Evolutionary conservation across 352 stramenopile species (phyloP).

Genomic region (Globisporangium cederbergense): DNA sequence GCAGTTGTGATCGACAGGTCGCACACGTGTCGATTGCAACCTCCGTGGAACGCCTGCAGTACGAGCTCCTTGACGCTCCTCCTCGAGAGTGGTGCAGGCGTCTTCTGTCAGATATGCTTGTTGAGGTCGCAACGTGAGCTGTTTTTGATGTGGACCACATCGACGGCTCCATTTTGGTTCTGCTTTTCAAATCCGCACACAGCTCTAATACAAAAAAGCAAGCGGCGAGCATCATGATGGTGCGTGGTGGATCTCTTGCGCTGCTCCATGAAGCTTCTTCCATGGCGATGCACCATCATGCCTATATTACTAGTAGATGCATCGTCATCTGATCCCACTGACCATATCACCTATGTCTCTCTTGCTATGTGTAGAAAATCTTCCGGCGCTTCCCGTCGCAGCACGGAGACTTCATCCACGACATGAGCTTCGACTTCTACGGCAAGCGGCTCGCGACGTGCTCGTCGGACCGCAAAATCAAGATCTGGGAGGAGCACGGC

Average conservation of each 20-base stretch:
- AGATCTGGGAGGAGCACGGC: conserved; percentile 85
- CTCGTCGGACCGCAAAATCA: conserved; percentile 91
- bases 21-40: no score
- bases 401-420: conserved; percentile 89
- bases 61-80: no score
- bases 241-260: background rate
- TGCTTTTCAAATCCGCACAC: background rate
- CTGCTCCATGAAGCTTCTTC: background rate
- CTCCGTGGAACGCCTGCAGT: no score
- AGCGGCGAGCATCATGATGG: conserved; percentile 3
- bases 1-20: no score
- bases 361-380: conserved; percentile 38
- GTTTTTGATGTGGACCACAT: no score
- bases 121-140: no score
- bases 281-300: background rate
- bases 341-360: background rate
- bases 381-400: conserved; percentile 84
- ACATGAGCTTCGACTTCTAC: conserved; percentile 93
- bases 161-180: background rate
- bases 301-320: background rate
- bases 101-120: no score
- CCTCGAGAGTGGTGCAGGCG: no score
- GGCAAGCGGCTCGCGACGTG: conserved; percentile 88
- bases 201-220: background rate
- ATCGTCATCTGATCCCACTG: background rate